These are phyloP conservation scores for Neurospora hispaniola DNA, from an alignment of 495 filamentous ascomycete species.

Conservation along the genomic window DNA sequence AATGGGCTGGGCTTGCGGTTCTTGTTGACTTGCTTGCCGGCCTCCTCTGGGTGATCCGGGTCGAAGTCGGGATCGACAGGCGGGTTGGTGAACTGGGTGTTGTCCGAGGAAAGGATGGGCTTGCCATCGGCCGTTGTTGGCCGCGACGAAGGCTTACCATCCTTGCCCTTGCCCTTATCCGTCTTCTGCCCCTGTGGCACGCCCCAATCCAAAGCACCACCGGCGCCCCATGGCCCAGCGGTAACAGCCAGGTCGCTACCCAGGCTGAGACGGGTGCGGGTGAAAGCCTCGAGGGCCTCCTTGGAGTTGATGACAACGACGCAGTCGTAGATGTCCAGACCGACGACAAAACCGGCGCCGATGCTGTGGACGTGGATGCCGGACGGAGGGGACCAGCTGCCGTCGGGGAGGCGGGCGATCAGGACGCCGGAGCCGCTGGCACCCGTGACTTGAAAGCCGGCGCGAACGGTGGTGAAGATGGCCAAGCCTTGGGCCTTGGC, in stretches of 20 bases:
- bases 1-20: slow-evolving; percentile 17
- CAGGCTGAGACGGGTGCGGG: slow-evolving; percentile 58
- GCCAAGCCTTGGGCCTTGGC: slow-evolving; percentile 62
- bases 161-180: slow-evolving; percentile 10
- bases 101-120: slow-evolving; percentile 8
- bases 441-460: slow-evolving; percentile 67
- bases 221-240: slow-evolving; percentile 63
- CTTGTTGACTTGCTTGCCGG: not conserved
- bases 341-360: slow-evolving; percentile 65
- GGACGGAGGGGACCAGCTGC: slow-evolving; percentile 66
- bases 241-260: slow-evolving; percentile 65
- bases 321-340: slow-evolving; percentile 77
- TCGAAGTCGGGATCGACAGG: not conserved
- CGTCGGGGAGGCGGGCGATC: slow-evolving; percentile 56
- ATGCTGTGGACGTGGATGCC: slow-evolving; percentile 68
- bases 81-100: slow-evolving; percentile 9
- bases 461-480: slow-evolving; percentile 77
- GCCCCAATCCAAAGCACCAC: slow-evolving; percentile 52
- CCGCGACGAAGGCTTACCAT: not conserved
- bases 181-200: slow-evolving; percentile 10
- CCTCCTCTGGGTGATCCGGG: not conserved
- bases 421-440: slow-evolving; percentile 68
- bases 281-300: slow-evolving; percentile 64
- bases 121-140: not conserved
- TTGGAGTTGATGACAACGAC: slow-evolving; percentile 72